Evolutionary conservation across 176 grass and related monocot species (phyloP).

Genomic region (maize (Zea mays)): Zm-B73-REFERENCE-NAM-5.0 NC_050102.1:161452001-161452500

Average conservation of each 20-base stretch:
- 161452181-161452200: constrained; percentile 33
- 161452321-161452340: constrained; percentile 77
- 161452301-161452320: constrained; percentile 84
- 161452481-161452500: constrained; percentile 90
- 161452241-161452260: constrained; percentile 59
- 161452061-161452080: constrained; percentile 88
- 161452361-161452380: neutral
- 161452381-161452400: constrained; percentile 19
- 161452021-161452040: constrained; percentile 76
- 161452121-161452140: constrained; percentile 70
- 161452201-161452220: constrained; percentile 29
- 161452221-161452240: constrained; percentile 55
- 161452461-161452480: constrained; percentile 99
- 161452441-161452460: constrained; percentile 94
- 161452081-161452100: constrained; percentile 98
- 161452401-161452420: constrained; percentile 32
- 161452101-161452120: constrained; percentile 96
- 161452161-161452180: constrained; percentile 46
- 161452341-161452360: constrained; percentile 55
- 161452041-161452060: constrained; percentile 70
- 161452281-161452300: constrained; percentile 61
- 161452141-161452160: constrained; percentile 68
- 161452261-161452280: constrained; percentile 80
- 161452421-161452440: constrained; percentile 64
- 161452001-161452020: constrained; percentile 91